These are phyloP conservation scores for Colletotrichum sp. DNA, from an alignment of 2,329 filamentous ascomycete genomes.

Conservation along the genomic window DNA sequence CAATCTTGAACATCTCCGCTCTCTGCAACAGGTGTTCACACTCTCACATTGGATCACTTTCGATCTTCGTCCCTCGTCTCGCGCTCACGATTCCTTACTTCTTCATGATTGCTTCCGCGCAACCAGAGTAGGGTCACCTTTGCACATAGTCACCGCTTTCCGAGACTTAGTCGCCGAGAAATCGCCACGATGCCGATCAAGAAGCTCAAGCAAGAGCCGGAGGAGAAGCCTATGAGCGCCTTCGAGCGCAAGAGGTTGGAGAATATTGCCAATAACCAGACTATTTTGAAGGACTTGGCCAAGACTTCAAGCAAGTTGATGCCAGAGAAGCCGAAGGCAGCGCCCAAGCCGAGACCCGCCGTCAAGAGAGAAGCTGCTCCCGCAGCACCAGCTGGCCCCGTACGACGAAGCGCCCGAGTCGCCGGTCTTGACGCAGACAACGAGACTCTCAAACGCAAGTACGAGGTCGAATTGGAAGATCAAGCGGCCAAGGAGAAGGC, in stretches of 20 bases:
- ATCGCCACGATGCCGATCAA: conserved; percentile 50
- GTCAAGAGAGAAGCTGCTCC: conserved; percentile 46
- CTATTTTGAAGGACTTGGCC: conserved; percentile 77
- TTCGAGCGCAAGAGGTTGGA: conserved; percentile 86
- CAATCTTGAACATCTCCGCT: neutral
- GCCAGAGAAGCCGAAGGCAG: conserved; percentile 62
- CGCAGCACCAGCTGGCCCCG: conserved; percentile 41
- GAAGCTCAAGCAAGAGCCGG: conserved; percentile 43
- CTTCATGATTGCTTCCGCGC: no score
- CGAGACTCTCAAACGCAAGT: conserved; percentile 53
- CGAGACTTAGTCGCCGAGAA: no score
- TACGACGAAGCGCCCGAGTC: conserved; percentile 62
- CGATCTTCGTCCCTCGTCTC: no score
- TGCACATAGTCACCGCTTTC: no score
- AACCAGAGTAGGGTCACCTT: no score
- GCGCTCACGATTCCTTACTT: no score
- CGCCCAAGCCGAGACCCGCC: conserved; percentile 38
- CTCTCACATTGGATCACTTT: no score
- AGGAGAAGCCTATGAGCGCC: conserved; percentile 68
- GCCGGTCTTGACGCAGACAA: conserved; percentile 58
- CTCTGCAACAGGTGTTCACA: no score
- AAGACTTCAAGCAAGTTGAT: conserved; percentile 73
- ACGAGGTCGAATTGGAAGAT: conserved; percentile 52
- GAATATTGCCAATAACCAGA: conserved; percentile 87
- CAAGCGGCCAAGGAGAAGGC: conserved; percentile 49